Base-by-base conservation (phyloP, 2,329 filamentous ascomycete species). In the Orbilia ellipsospora region DNA sequence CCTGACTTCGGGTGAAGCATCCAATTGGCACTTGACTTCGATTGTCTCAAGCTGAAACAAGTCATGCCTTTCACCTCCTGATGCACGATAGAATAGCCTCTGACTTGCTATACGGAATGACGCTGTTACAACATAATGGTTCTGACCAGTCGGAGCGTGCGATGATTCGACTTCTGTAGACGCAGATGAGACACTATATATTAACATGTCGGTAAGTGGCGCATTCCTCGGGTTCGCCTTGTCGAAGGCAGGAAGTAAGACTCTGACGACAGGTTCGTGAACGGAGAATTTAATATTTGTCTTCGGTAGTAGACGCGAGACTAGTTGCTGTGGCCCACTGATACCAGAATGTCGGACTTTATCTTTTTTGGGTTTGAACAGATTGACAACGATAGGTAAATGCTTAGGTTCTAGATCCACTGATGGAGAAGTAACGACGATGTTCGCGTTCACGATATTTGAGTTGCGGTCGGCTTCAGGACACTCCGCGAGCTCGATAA, bases 391-490 rank as follows among this genome's bases (percentile, higher is more conserved):
- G 7, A 97, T 86, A 1, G 95, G 94, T 15, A 99, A 85, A 83
- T 98, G 94, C 78, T 92, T 92, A 1, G 95, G 94, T 81, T 96
- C 92, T 40, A 99, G 85, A 81, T 99, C 95, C 60, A 98, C 85
- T 0, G 95, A 97, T 0, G 95, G 95, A 4, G 95, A 99, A 0
- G 95, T 99, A 74, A 98, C 89, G 55, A 99, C 94, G 4, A 96
- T 89, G 82, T 99, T 99, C 48, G 94, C 94, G 81, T 97, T 97
- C 15, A 99, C 85, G 45, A 99, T 95, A 81, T 99, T 99, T 57
- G 93, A 92, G 80, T 99, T 99, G 77, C 92, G 89, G 82, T 98
- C 93, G 44, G 88, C 90, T 78, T 90, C 90, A 68, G 85, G 84
- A 40, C 90, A 87, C 70, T 90, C 87, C 1, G 90, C 88, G 64